phyloP scores from a whole-genome alignment of 805 yeast genomes.

The Priceomyces haplophilus region DNA sequence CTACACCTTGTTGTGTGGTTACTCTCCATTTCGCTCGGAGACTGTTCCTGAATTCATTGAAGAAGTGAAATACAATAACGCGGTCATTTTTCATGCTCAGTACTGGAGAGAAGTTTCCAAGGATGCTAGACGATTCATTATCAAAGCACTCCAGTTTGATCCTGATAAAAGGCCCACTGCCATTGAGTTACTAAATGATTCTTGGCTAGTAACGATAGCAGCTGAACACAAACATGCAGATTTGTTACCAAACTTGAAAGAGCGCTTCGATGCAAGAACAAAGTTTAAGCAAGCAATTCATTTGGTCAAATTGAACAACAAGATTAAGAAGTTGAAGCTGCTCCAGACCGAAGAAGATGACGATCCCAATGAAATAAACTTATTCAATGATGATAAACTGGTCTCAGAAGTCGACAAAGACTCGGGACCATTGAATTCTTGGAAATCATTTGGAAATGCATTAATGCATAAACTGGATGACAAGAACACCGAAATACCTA shows the following conservation, averaged over 20 bases:
- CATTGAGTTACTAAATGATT: slow-evolving; percentile 57
- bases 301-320: slow-evolving; percentile 75
- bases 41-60: slow-evolving; percentile 73
- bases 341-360: slow-evolving; percentile 58
- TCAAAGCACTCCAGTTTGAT: slow-evolving; percentile 63
- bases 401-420: slow-evolving; percentile 3
- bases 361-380: slow-evolving; percentile 45
- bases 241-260: slow-evolving; percentile 75
- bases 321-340: slow-evolving; percentile 67
- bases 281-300: slow-evolving; percentile 86
- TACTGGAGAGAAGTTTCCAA: slow-evolving; percentile 82
- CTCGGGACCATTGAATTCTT: slow-evolving; percentile 18
- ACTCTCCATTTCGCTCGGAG: slow-evolving; percentile 87
- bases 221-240: slow-evolving; percentile 53
- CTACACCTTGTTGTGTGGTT: slow-evolving; percentile 86
- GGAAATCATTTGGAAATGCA: slow-evolving; percentile 27
- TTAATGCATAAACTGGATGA: background rate
- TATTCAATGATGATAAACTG: slow-evolving; percentile 37
- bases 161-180: slow-evolving; percentile 72
- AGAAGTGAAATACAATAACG: slow-evolving; percentile 70
- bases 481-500: too few relatives aligned
- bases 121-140: slow-evolving; percentile 78
- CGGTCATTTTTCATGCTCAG: slow-evolving; percentile 80
- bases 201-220: slow-evolving; percentile 62
- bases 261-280: slow-evolving; percentile 78